A percentile compares a stretch with the other conserved stretches of the same genome.
Conservation (phyloP, 2,329 filamentous ascomycete genomes). For the Penicillium sp. region DNA sequence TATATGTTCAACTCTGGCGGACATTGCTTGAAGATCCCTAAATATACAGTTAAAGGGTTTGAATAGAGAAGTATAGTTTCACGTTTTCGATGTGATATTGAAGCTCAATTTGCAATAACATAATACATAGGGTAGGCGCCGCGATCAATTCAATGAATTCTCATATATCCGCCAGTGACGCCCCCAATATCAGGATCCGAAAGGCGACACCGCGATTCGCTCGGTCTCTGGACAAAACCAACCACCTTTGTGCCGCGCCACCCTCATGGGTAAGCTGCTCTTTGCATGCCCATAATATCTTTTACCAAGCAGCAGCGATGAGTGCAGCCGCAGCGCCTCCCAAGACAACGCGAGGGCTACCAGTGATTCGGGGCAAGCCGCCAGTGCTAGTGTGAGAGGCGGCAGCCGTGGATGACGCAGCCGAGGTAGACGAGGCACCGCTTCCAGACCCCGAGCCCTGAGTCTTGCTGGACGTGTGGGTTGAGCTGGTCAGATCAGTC, state of each 20-base stretch:
- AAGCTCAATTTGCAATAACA: no score
- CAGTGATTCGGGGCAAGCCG: slow-evolving; percentile 7
- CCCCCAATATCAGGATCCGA: background rate
- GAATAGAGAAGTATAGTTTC: background rate
- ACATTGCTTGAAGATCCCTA: slow-evolving; percentile 51
- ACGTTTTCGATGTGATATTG: no score
- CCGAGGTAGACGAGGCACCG: background rate
- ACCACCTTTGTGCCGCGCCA: background rate
- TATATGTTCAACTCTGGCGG: slow-evolving; percentile 53
- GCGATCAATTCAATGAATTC: no score
- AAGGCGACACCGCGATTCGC: no score
- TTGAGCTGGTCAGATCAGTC: background rate
- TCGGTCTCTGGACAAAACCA: no score
- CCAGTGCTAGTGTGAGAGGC: slow-evolving; percentile 7
- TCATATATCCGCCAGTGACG: no score
- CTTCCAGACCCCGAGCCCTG: background rate
- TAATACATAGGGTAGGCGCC: no score
- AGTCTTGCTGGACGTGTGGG: background rate
- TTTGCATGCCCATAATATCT: no score
- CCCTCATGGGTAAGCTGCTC: background rate
- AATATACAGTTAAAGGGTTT: background rate
- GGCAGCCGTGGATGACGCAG: background rate
- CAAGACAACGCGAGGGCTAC: background rate
- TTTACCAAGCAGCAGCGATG: slow-evolving; percentile 3
- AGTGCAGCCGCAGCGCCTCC: slow-evolving; percentile 10